Percentiles rank a stretch among this genome's conserved stretches.
phyloP scores from a whole-genome alignment of 768 basidiomycete genomes.

The Russula virescens region DNA sequence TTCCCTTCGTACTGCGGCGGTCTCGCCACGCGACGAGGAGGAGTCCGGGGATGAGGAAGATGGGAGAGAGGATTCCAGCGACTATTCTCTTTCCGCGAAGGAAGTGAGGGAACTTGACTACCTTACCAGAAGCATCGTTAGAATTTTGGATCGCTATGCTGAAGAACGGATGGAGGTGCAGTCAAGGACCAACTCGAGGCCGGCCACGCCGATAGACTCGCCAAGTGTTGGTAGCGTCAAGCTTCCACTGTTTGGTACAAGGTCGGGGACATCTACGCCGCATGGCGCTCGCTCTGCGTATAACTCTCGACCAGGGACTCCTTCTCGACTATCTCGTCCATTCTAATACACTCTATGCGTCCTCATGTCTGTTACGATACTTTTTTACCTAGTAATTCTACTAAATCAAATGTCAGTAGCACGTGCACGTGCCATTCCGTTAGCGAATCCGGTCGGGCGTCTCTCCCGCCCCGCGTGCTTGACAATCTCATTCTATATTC shows the following conservation, averaged over 20 bases:
- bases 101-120: constrained; percentile 74
- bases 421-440: constrained; percentile 5
- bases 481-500: no score
- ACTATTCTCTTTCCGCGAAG: constrained; percentile 51
- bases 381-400: not conserved
- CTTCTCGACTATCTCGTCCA: constrained; percentile 46
- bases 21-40: constrained; percentile 40
- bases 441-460: not conserved
- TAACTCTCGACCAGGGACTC: constrained; percentile 58
- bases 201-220: constrained; percentile 58
- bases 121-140: constrained; percentile 68
- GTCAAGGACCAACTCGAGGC: constrained; percentile 57
- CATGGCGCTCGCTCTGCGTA: constrained; percentile 36
- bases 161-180: constrained; percentile 54
- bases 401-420: not conserved
- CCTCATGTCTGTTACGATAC: not conserved
- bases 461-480: not conserved
- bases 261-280: constrained; percentile 60
- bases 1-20: constrained; percentile 30
- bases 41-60: constrained; percentile 59
- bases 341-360: constrained; percentile 25
- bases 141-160: constrained; percentile 64
- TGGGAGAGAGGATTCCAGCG: constrained; percentile 30
- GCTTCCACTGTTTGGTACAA: constrained; percentile 35
- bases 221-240: constrained; percentile 38